phyloP scores from a whole-genome alignment of 768 basidiomycete genomes.

The Royoungia palumana region DNA sequence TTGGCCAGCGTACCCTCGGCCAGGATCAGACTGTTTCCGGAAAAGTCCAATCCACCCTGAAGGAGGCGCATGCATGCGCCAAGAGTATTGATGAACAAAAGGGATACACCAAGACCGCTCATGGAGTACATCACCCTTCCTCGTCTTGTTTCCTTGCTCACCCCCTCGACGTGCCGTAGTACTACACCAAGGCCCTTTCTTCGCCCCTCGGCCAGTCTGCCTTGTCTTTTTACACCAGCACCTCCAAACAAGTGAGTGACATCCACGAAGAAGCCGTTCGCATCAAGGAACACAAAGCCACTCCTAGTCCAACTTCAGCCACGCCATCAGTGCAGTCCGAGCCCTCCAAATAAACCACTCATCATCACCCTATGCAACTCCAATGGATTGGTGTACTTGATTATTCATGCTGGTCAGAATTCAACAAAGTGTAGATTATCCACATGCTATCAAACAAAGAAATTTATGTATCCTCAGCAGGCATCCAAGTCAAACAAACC shows the following conservation, averaged over 20 bases:
- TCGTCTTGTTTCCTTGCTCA: neutral
- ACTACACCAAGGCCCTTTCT: slow-evolving; percentile 72
- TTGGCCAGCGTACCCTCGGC: slow-evolving; percentile 72
- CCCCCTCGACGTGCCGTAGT: slow-evolving; percentile 40
- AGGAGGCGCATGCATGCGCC: slow-evolving; percentile 63
- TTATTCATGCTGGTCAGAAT: neutral
- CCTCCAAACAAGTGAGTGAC: slow-evolving; percentile 83
- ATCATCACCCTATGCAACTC: neutral
- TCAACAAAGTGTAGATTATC: neutral
- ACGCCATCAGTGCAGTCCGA: slow-evolving; percentile 10
- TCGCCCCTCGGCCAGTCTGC: slow-evolving; percentile 79
- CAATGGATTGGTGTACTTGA: slow-evolving; percentile 7
- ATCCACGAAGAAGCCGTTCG: slow-evolving; percentile 92
- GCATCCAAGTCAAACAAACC: neutral
- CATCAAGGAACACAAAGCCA: slow-evolving; percentile 62
- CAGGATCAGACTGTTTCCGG: slow-evolving; percentile 77
- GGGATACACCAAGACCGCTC: slow-evolving; percentile 66
- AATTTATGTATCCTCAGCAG: neutral
- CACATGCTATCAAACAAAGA: neutral
- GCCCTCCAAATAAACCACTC: slow-evolving; percentile 5
- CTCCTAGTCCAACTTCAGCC: slow-evolving; percentile 11
- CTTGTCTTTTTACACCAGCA: slow-evolving; percentile 77
- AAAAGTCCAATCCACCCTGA: slow-evolving; percentile 64
- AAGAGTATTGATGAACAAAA: slow-evolving; percentile 79
- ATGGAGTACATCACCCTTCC: slow-evolving; percentile 47